Conservation (phyloP, 768 basidiomycete species). For the Serendipita indica region DNA sequence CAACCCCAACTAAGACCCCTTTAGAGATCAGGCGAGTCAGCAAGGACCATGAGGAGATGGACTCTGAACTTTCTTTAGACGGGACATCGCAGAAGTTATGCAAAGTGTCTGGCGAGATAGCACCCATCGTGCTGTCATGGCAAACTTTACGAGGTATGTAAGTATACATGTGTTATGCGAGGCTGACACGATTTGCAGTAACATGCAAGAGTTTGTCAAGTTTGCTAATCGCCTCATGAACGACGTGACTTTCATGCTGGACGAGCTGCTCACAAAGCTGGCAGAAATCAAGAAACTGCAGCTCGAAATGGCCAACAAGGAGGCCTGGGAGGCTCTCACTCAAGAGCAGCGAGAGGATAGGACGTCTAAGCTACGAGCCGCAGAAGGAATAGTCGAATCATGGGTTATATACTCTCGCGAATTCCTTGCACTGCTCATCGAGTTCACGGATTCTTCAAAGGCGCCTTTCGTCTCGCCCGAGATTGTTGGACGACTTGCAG, state of each 20-base stretch:
- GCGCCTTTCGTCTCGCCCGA: conserved; percentile 91
- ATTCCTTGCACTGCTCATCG: conserved; percentile 78
- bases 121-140: conserved; percentile 72
- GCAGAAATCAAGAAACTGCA: conserved; percentile 80
- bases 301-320: conserved; percentile 63
- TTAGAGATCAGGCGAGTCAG: neutral
- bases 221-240: conserved; percentile 98
- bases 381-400: conserved; percentile 36
- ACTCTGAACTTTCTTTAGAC: conserved; percentile 28
- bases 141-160: conserved; percentile 57
- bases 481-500: conserved; percentile 87
- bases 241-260: conserved; percentile 95
- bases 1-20: neutral
- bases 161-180: neutral
- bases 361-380: conserved; percentile 60
- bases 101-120: conserved; percentile 89
- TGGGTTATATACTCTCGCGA: conserved; percentile 30
- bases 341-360: conserved; percentile 69
- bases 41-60: neutral
- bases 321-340: conserved; percentile 51
- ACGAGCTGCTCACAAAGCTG: conserved; percentile 83
- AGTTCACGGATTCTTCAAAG: conserved; percentile 85
- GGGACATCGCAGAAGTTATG: conserved; percentile 76
- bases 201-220: conserved; percentile 84
- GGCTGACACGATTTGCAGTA: conserved; percentile 28